Base-by-base conservation (phyloP, 208 protist genomes). In the Crithidia sp. region DNA sequence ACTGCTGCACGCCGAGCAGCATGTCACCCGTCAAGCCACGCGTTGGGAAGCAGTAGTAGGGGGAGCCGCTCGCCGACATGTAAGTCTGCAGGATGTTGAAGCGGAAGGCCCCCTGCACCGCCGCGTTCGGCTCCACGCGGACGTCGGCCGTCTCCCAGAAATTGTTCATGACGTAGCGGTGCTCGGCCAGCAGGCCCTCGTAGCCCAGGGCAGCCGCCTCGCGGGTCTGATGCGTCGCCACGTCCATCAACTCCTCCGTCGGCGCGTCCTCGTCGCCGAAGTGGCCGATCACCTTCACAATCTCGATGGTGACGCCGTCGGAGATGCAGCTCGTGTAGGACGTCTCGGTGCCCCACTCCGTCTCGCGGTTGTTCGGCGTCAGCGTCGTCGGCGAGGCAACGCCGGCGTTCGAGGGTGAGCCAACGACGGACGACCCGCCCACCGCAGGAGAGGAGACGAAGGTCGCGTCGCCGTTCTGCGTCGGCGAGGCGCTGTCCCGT, bases 51-150 rank as follows among this genome's bases (percentile, higher is more conserved):
- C 83, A 82, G 77, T 85, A 85, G 57, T 74, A 70, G 47, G 78
- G 77, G 3, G 59, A 69, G 5, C 65, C 44, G 53, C 84, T 80
- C 28, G 77, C 63, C 7, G 91, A 84, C 84, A 90, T 95, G 66
- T 78, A 78, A 0, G 96, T 76, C 52, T 97, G 90, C 14, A 96
- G 79, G 44, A 94, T 87, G 74, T 96, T 96, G 76, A 92, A 97
- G 39, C 90, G 88, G 44, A 96, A 78, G 1, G 88, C 91, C 2
- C 90, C 88, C 50, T 96, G 90, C 17, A 97, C 70, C 39, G 69
- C 61, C 19, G 66, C 56, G n/a, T 71, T 76, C 47, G 78, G 77
- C n/a, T 83, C 80, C 12, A 92, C 68, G n/a, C 77, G 71, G 41
- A 97, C 79, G 67, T 95, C 89, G 5, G 83, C 79, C 4, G 72